Conservation (phyloP, 2,329 filamentous ascomycete species). For the Colletotrichum navitas region DNA sequence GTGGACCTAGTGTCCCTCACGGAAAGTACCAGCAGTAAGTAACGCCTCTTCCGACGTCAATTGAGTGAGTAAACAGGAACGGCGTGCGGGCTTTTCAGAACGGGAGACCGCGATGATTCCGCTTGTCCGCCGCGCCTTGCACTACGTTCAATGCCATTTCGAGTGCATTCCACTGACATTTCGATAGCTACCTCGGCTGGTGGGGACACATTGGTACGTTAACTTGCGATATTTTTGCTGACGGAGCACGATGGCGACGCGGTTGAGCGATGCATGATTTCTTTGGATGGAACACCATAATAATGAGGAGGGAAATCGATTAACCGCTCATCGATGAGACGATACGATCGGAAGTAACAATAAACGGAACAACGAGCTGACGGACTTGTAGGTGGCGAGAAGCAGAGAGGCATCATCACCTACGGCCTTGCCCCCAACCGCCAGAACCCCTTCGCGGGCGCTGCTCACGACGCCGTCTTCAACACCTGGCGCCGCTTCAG, state of each 20-base stretch:
- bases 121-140: conserved; percentile 1
- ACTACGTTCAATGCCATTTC: conserved; percentile 2
- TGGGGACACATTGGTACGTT: conserved; percentile 80
- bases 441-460: conserved; percentile 87
- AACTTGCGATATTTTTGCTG: not conserved
- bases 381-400: conserved; percentile 61
- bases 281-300: not conserved
- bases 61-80: conserved; percentile 14
- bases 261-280: conserved; percentile 8
- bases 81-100: conserved; percentile 51
- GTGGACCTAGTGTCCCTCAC: conserved; percentile 56
- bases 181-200: conserved; percentile 75
- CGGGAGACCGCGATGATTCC: not conserved
- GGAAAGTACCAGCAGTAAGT: conserved; percentile 62
- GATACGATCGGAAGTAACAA: not conserved
- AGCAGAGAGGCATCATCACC: conserved; percentile 73
- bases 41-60: conserved; percentile 10
- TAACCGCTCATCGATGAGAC: not conserved
- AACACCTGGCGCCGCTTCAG: conserved; percentile 92
- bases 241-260: conserved; percentile 10
- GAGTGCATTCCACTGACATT: conserved; percentile 43
- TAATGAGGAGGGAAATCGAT: not conserved
- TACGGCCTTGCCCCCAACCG: conserved; percentile 89
- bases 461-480: conserved; percentile 87
- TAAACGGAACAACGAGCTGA: conserved; percentile 21